Percentiles rank a stretch among this genome's conserved stretches.
phyloP scores from a whole-genome alignment of 768 basidiomycete genomes.

The Tricholoma matsutake region DNA sequence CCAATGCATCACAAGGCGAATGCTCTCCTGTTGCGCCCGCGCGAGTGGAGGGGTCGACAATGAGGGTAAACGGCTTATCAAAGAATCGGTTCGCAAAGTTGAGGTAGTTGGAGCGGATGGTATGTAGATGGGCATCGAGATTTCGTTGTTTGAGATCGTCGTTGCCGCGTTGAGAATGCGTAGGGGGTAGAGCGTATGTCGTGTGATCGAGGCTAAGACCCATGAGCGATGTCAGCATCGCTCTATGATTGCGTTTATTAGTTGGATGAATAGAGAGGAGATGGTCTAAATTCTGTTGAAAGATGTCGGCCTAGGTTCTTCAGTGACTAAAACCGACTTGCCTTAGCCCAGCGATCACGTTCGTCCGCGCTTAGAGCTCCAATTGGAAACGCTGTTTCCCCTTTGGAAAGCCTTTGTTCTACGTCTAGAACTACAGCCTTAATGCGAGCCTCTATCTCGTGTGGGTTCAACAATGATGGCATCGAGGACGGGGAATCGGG shows the following conservation, averaged over 20 bases:
- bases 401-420: slow-evolving; percentile 39
- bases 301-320: not conserved
- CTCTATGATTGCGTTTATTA: slow-evolving; percentile 59
- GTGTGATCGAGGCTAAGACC: slow-evolving; percentile 79
- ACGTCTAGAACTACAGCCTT: slow-evolving; percentile 57
- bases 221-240: slow-evolving; percentile 74
- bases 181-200: slow-evolving; percentile 42
- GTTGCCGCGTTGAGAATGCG: slow-evolving; percentile 18
- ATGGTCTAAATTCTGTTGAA: slow-evolving; percentile 61
- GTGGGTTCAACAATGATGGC: slow-evolving; percentile 31
- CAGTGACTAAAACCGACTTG: slow-evolving; percentile 29
- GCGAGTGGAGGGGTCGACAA: slow-evolving; percentile 81
- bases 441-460: slow-evolving; percentile 43
- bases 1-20: slow-evolving; percentile 84
- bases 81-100: slow-evolving; percentile 81
- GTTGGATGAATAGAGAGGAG: slow-evolving; percentile 63
- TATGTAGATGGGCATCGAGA: slow-evolving; percentile 73
- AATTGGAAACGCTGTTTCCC: slow-evolving; percentile 59
- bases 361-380: slow-evolving; percentile 77
- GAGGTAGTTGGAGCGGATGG: slow-evolving; percentile 58
- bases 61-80: slow-evolving; percentile 81
- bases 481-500: slow-evolving; percentile 23
- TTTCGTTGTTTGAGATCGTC: slow-evolving; percentile 32
- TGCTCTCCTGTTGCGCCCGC: slow-evolving; percentile 91
- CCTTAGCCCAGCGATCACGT: slow-evolving; percentile 79